Evolutionary conservation across 768 basidiomycete genomes (phyloP).

Genomic region (Scleroderma bovista): DNA sequence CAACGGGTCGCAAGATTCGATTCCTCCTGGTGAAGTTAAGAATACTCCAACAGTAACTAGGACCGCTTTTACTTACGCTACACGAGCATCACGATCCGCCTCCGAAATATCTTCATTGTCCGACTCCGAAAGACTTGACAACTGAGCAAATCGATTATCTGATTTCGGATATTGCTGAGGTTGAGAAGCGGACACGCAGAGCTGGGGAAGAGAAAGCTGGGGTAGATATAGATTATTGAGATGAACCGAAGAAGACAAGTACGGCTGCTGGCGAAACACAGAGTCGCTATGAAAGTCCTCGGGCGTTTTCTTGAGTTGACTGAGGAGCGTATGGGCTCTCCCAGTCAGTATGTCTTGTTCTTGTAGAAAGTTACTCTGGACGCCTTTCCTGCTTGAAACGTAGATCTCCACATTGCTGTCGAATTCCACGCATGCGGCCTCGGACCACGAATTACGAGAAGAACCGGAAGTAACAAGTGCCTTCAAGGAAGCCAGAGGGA

Average conservation of each 20-base stretch:
- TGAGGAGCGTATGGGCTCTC: constrained; percentile 53
- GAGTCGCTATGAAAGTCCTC: constrained; percentile 1
- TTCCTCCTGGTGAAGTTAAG: constrained; percentile 36
- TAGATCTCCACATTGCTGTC: constrained; percentile 69
- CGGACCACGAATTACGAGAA: constrained; percentile 53
- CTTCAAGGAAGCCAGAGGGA: constrained; percentile 48
- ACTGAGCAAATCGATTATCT: constrained; percentile 4
- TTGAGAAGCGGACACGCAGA: constrained; percentile 7
- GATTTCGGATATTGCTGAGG: constrained; percentile 4
- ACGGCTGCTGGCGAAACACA: constrained; percentile 2
- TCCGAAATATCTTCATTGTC: constrained; percentile 59
- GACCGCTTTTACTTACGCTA: constrained; percentile 47
- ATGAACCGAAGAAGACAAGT: constrained; percentile 23
- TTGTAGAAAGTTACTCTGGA: constrained; percentile 62
- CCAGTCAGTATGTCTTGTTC: constrained; percentile 68
- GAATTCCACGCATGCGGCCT: constrained; percentile 48
- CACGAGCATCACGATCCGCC: constrained; percentile 62
- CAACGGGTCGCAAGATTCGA: constrained; percentile 39
- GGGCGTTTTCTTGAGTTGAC: constrained; percentile 19
- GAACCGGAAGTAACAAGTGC: constrained; percentile 41
- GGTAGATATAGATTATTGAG: constrained; percentile 49
- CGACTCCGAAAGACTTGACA: constrained; percentile 49
- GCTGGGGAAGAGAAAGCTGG: constrained; percentile 29
- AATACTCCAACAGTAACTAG: neutral
- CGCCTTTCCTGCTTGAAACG: constrained; percentile 45